phyloP scores from a whole-genome alignment of 129 eudicot species.

The Escallonia herrerae region DNA sequence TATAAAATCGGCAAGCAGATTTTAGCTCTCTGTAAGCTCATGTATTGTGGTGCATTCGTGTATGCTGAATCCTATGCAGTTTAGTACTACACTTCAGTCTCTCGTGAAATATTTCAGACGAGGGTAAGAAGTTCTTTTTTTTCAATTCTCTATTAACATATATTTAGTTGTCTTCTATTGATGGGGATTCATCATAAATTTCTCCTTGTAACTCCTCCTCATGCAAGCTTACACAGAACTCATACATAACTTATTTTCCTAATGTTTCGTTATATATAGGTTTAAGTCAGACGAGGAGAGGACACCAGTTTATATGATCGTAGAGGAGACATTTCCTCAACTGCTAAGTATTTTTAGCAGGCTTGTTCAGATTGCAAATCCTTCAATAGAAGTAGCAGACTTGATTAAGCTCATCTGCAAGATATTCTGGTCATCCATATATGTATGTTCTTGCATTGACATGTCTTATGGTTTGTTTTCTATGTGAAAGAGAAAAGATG shows the following conservation, averaged over 20 bases:
- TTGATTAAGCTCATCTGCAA: conserved; percentile 92
- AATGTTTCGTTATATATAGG: conserved; percentile 34
- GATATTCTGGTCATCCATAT: conserved; percentile 96
- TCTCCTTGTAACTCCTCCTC: no score
- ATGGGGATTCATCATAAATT: no score
- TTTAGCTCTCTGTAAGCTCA: no score
- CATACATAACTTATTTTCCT: not conserved
- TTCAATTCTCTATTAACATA: no score
- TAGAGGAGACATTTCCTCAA: conserved; percentile 87
- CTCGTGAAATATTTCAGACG: no score
- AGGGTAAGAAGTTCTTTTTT: no score
- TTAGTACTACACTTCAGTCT: no score
- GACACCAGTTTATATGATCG: conserved; percentile 69
- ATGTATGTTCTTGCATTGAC: conserved; percentile 40
- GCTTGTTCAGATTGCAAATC: conserved; percentile 79
- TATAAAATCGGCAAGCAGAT: no score
- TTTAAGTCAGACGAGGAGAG: conserved; percentile 98
- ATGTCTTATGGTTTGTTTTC: not conserved
- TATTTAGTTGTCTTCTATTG: no score
- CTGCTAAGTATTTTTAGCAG: conserved; percentile 65
- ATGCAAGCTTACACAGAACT: not conserved
- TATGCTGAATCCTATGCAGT: no score
- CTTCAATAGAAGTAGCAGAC: conserved; percentile 80
- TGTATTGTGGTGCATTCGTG: no score
- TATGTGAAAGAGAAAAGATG: not conserved